Evolutionary conservation across 148 eudicot genomes (phyloP), one percentile per base, ranked within the genome.

Genomic region (Rheum nobile): DNA sequence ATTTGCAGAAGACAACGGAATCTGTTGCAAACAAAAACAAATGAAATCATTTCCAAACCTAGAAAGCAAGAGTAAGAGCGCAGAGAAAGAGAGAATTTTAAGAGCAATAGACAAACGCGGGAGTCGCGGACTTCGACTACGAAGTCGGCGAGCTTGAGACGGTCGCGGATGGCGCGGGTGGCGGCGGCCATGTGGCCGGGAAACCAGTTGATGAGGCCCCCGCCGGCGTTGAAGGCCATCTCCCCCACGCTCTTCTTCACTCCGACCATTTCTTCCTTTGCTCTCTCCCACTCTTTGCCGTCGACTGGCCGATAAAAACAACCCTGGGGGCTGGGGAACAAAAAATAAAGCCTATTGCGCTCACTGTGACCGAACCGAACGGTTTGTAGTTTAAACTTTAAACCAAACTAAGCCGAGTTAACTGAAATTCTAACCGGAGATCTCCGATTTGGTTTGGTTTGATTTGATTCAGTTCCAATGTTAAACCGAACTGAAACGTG

Each of bases 111-210:
- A 68, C 81, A 8, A 42, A 94, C 98, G 3, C 99, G 93, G 75
- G 96, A 83, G 44, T 95, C 96, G 72, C 97, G 97, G 72, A 95
- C 93, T 87, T 95, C 99, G 70, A 95, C 86, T 77, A 95, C 99
- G 75, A 95, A 79, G 77, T 91, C 93, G 68, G 97, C 88, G 78
- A 90, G 80, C 80, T 91, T 91, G 83, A 95, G 97, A 39, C 99
- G 97, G 79, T 86, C 75, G 17, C 96, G 87, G 42, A 95, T 91
- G 83, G 97, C 99, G 46, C 96, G 91, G 31, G 90, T 88, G 73
- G 97, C 97, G n/a, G 97, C 87, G 24, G 99, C 99, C 99, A 95
- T 90, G 88, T 91, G 99, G 31, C 99, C 97, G 0, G 99, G 97
- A 71, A 88, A 95, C 99, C 99, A 95, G 70, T 95, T 95, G 77